Conservation (phyloP, 768 basidiomycete species). For the Phlegmacium glaucopus region DNA sequence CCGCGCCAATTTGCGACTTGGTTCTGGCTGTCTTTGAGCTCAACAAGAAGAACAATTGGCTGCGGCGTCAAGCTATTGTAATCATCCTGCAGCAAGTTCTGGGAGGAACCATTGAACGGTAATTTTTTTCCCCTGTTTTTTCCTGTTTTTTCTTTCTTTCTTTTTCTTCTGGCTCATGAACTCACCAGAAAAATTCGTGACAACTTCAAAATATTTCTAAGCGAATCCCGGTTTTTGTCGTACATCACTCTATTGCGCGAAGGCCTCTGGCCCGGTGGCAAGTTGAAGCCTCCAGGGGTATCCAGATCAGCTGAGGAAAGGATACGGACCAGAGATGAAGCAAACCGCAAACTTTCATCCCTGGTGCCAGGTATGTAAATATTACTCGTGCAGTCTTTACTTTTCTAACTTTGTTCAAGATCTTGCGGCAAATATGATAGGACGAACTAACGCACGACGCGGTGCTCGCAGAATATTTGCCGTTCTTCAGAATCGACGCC, state of each 20-base stretch:
- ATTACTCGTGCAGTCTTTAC: not conserved
- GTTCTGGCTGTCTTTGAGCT: conserved; percentile 92
- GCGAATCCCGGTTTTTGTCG: conserved; percentile 67
- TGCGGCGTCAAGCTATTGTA: conserved; percentile 91
- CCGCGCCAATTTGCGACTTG: conserved; percentile 91
- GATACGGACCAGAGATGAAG: conserved; percentile 75
- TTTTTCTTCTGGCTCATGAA: conserved; percentile 1
- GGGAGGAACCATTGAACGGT: conserved; percentile 96
- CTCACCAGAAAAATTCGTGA: conserved; percentile 80
- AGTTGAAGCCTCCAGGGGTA: conserved; percentile 51
- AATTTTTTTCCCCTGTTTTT: too few species aligned
- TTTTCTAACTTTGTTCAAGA: conserved; percentile 43
- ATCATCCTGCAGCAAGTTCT: conserved; percentile 95
- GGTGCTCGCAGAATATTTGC: conserved; percentile 93
- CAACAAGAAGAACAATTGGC: conserved; percentile 95
- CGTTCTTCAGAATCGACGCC: conserved; percentile 88
- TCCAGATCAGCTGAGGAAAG: conserved; percentile 85
- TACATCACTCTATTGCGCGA: conserved; percentile 69
- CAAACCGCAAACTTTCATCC: conserved; percentile 85
- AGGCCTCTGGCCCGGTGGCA: conserved; percentile 83
- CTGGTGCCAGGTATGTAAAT: conserved; percentile 76
- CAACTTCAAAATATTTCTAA: conserved; percentile 57
- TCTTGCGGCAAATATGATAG: conserved; percentile 96
- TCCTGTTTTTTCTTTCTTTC: conserved; percentile 17
- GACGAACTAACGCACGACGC: conserved; percentile 90